Percentiles rank a stretch among this genome's conserved stretches.
Evolutionary conservation across 106 monocot genomes (phyloP).

Genomic region (Iris macrosiphon): DNA sequence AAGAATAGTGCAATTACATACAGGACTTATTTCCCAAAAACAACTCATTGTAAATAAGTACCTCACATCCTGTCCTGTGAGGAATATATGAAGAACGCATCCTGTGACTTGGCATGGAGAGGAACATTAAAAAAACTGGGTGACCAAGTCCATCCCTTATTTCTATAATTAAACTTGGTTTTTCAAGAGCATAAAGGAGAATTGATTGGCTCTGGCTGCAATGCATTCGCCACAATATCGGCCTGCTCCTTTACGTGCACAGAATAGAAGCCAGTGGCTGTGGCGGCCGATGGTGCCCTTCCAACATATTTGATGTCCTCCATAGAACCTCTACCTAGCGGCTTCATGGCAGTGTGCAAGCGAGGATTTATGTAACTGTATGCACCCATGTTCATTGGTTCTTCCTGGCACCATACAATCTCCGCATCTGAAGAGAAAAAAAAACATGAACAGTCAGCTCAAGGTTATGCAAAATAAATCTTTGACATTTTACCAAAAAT

Average conservation of each 20-base stretch:
- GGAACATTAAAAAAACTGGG: too few relatives aligned
- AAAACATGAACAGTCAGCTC: not conserved
- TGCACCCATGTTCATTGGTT: slow-evolving; percentile 97
- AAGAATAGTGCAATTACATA: too few relatives aligned
- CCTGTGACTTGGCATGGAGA: too few relatives aligned
- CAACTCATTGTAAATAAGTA: too few relatives aligned
- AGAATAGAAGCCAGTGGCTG: slow-evolving; percentile 79
- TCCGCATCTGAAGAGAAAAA: slow-evolving; percentile 54
- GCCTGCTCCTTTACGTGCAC: slow-evolving; percentile 69
- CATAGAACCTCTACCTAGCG: slow-evolving; percentile 38
- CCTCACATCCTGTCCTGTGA: too few relatives aligned
- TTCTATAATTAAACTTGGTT: too few relatives aligned
- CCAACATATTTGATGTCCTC: slow-evolving; percentile 81
- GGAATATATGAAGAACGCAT: too few relatives aligned
- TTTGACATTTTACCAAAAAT: too few relatives aligned
- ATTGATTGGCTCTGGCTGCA: slow-evolving; percentile 41
- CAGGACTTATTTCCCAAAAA: too few relatives aligned
- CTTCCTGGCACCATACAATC: slow-evolving; percentile 96
- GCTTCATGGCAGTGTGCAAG: slow-evolving; percentile 50
- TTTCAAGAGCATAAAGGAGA: slow-evolving; percentile 10
- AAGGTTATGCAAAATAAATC: too few relatives aligned
- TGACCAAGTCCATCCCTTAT: too few relatives aligned
- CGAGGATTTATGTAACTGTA: slow-evolving; percentile 74
- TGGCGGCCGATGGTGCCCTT: slow-evolving; percentile 67
- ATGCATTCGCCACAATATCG: slow-evolving; percentile 44